Evolutionary conservation across 768 basidiomycete species (phyloP).

Genomic region (Holtermanniella nyarrowii): DNA sequence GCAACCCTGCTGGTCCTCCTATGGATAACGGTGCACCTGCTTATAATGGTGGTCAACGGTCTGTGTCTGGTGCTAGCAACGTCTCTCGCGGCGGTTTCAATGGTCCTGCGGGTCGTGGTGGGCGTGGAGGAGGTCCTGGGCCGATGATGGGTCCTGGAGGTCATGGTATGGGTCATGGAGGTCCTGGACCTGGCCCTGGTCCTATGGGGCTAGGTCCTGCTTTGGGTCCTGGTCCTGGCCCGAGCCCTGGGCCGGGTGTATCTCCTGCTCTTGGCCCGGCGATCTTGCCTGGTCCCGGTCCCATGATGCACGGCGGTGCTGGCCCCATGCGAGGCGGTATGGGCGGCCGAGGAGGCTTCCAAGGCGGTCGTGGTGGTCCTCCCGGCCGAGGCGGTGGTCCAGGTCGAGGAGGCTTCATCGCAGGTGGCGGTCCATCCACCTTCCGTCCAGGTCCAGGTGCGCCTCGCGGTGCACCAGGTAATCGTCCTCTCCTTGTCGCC

Average conservation of each 20-base stretch:
- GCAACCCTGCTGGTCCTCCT: slow-evolving; percentile 45
- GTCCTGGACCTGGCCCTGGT: neutral
- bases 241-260: neutral
- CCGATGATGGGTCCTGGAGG: neutral
- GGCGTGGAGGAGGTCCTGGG: neutral
- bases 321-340: neutral
- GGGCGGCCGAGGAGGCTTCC: too few species aligned
- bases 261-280: neutral
- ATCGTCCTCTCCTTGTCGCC: slow-evolving; percentile 8
- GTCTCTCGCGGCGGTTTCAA: too few species aligned
- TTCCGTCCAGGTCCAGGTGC: neutral
- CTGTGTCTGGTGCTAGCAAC: too few species aligned
- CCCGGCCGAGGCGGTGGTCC: neutral
- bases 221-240: neutral
- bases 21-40: slow-evolving; percentile 20
- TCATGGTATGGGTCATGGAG: neutral
- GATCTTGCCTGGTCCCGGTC: neutral
- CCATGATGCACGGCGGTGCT: neutral
- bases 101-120: too few species aligned
- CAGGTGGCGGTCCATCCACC: neutral
- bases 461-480: neutral
- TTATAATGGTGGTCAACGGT: slow-evolving; percentile 8
- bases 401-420: neutral
- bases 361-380: neutral
- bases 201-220: neutral